A percentile compares a stretch with the other conserved stretches of the same genome.
Evolutionary conservation across 1,284 basidiomycete species (phyloP).

Genomic region (Jaminaea rosea): DNA sequence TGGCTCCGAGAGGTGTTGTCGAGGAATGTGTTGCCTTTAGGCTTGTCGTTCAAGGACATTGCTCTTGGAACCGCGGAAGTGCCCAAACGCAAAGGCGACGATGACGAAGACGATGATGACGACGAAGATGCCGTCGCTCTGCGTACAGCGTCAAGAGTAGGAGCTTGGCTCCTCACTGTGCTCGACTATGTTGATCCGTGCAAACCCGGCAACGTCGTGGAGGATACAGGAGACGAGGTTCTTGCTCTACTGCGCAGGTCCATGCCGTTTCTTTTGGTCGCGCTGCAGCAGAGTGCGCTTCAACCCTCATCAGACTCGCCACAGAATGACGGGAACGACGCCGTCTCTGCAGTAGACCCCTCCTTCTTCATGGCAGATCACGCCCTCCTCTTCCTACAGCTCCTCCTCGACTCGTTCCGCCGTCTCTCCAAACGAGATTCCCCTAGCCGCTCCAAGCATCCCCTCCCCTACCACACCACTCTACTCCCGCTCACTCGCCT

Average conservation of each 20-base stretch:
- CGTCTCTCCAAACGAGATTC: constrained; percentile 12
- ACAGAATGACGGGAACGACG: background rate
- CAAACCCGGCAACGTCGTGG: background rate
- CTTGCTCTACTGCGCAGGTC: no score
- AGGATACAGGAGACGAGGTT: background rate
- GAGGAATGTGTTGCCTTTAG: background rate
- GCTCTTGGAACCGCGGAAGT: no score
- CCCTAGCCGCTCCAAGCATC: constrained; percentile 9
- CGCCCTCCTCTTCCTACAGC: constrained; percentile 9
- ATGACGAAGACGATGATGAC: no score
- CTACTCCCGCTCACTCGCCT: constrained; percentile 16
- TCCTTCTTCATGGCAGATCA: constrained; percentile 3
- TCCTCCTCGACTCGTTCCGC: no score
- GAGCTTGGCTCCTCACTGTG: no score
- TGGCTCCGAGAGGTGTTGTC: background rate
- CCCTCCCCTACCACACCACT: constrained; percentile 8
- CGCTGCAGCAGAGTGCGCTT: background rate
- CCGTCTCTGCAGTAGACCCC: background rate
- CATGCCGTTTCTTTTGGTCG: no score
- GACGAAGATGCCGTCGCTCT: no score
- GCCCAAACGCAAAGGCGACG: background rate
- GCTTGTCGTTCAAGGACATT: background rate
- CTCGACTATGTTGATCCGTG: background rate
- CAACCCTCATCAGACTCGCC: background rate
- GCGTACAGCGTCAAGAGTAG: no score